Evolutionary conservation across 208 protist species (phyloP), one percentile per base, ranked within the genome.

Genomic region (Leptomonas pyrrhocoris): DNA sequence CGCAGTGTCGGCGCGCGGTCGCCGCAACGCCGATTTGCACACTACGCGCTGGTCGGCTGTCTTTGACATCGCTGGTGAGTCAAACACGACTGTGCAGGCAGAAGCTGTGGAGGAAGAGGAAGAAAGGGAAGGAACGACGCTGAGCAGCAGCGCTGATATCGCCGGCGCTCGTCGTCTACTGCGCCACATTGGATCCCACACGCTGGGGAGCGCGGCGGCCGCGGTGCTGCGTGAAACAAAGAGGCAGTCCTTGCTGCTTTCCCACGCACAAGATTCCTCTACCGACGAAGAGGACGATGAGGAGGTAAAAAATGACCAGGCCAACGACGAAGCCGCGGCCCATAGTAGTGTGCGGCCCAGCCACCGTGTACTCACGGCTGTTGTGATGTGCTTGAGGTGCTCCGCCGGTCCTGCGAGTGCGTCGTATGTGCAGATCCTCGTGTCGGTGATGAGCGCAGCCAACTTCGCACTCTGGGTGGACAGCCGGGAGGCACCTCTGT

Each of bases 381-480:
- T 86, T 7, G 58, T 85, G 30, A 53, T 75, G 15, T 63, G 73
- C 18, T 50, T 88, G 16, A 62, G 72, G 43, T 70, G 49, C 0
- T 21, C 50, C 42, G n/a, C 42, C 27, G n/a, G 28, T 25, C 2
- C 77, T 27, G 59, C 50, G 19, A 34, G 43, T 18, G 61, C 77
- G 42, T 74, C 85, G 30, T 84, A 92, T 73, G 57, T 89, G 18
- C 80, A 73, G 62, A 55, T 93, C 25, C 57, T 92, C 27, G 15
- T 46, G 9, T 56, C 75, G 1, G 38, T 92, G 13, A 72, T 92
- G 51, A 69, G 57, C 54, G 74, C 79, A 5, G 56, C 66, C 1
- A 67, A 89, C 65, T 81, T 80, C 43, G 79, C 80, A 9, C 60
- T 95, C 42, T 86, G 89, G 73, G 48, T 64, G 1, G 87, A 95